phyloP scores from a whole-genome alignment of 2,329 filamentous ascomycete genomes.

The Epichloe coenophiala region DNA sequence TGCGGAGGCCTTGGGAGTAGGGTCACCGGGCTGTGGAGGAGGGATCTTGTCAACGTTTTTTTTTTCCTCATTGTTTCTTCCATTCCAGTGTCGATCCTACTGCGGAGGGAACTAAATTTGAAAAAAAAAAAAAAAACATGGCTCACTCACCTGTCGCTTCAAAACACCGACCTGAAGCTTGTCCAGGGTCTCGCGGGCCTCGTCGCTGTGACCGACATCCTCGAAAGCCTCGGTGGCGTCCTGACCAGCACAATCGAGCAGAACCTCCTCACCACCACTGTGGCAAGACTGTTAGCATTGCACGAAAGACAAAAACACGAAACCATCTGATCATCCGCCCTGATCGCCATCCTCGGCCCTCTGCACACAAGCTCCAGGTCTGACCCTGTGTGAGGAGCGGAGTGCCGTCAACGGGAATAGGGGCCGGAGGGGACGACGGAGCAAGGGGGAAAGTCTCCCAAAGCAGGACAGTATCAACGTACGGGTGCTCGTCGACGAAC shows the following conservation, averaged over 20 bases:
- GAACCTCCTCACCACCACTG: slow-evolving; percentile 95
- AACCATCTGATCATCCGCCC: not conserved
- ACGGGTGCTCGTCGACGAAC: slow-evolving; percentile 96
- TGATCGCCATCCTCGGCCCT: not conserved
- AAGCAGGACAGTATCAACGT: slow-evolving; percentile 23
- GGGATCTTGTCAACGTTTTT: not conserved
- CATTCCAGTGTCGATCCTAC: not conserved
- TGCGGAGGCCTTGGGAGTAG: slow-evolving; percentile 49
- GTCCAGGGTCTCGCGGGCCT: slow-evolving; percentile 87
- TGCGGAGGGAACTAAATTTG: not conserved
- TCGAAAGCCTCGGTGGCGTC: slow-evolving; percentile 97
- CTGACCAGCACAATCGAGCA: slow-evolving; percentile 90
- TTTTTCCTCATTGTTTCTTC: not conserved
- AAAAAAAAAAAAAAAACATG: not conserved
- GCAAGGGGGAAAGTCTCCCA: not conserved
- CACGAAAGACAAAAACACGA: not conserved
- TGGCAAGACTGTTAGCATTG: slow-evolving; percentile 2
- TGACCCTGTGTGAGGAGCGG: not conserved
- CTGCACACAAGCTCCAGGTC: not conserved
- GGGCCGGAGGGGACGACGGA: not conserved
- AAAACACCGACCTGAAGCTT: slow-evolving; percentile 60
- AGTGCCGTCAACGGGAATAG: not conserved
- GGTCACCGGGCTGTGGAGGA: slow-evolving; percentile 55
- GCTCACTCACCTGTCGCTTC: slow-evolving; percentile 60
- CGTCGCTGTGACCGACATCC: slow-evolving; percentile 97